Percentiles rank a stretch among this genome's conserved stretches.
phyloP scores from a whole-genome alignment of 75 land plant species.

The Chamaecyparis obtusa region DNA sequence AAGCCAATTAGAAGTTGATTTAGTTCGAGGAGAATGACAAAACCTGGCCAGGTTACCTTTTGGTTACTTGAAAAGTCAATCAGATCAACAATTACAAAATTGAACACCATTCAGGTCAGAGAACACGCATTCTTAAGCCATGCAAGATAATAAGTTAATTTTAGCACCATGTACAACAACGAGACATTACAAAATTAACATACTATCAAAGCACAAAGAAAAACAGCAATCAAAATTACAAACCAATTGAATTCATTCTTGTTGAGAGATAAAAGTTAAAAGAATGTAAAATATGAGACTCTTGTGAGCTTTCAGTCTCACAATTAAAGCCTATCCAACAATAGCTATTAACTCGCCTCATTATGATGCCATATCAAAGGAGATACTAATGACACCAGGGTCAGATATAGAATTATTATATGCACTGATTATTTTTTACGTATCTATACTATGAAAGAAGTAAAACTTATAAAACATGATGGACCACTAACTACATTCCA shows the following conservation, averaged over 20 bases:
- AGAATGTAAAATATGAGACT: neutral
- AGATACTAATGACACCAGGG: neutral
- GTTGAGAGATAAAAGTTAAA: neutral
- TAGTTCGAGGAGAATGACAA: neutral
- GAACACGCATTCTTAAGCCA: neutral
- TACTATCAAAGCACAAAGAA: neutral
- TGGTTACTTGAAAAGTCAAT: neutral
- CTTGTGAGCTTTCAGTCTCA: neutral
- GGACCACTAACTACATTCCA: neutral
- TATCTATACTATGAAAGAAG: neutral
- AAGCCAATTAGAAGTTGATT: neutral
- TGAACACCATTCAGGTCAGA: neutral
- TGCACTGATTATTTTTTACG: neutral
- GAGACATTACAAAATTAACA: neutral
- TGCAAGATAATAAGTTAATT: neutral
- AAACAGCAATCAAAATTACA: neutral
- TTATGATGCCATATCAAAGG: neutral
- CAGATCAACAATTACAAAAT: neutral
- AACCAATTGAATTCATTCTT: neutral
- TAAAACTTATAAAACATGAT: neutral
- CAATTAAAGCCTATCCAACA: neutral
- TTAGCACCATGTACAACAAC: neutral
- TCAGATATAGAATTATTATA: neutral
- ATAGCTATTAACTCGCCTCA: neutral
- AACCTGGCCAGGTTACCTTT: neutral